Evolutionary conservation across 2,329 filamentous ascomycete species (phyloP).

Genomic region (Lasiodiplodia sp.): DNA sequence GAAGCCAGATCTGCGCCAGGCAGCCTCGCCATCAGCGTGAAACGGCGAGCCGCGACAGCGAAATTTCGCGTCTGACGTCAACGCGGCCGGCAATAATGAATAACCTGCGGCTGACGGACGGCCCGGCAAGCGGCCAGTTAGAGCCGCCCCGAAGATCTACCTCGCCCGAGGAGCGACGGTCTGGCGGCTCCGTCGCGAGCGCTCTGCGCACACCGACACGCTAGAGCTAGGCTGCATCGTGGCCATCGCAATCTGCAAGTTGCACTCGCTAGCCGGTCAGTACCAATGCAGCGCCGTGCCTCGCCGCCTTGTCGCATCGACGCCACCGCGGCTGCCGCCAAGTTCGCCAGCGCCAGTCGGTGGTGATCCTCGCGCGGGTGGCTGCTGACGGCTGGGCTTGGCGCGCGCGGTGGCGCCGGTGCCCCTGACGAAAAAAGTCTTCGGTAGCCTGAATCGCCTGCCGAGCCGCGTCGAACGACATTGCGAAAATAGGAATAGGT

Average conservation of each 20-base stretch:
- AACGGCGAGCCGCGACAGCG: conserved; percentile 1
- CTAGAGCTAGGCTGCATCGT: conserved; percentile 3
- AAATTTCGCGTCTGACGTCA: conserved; percentile 13
- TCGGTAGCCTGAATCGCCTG: conserved; percentile 15
- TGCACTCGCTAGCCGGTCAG: conserved; percentile 4
- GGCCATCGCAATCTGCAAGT: conserved; percentile 14
- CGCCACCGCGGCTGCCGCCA: background rate
- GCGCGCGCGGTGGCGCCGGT: conserved; percentile 14
- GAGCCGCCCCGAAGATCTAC: conserved; percentile 2
- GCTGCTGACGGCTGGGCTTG: conserved; percentile 6
- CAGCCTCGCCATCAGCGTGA: conserved; percentile 10
- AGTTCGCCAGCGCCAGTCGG: background rate
- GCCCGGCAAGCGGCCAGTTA: conserved; percentile 5
- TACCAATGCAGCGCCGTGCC: conserved; percentile 21
- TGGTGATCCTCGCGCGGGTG: conserved; percentile 24
- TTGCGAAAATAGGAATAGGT: background rate
- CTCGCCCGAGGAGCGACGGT: conserved; percentile 16
- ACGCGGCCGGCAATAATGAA: background rate
- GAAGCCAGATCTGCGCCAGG: conserved; percentile 10
- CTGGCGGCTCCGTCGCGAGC: background rate
- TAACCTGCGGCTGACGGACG: background rate
- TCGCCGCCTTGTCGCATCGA: background rate
- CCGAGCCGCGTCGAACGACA: conserved; percentile 21
- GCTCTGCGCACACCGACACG: conserved; percentile 9
- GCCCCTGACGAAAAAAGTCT: conserved; percentile 25